phyloP scores from a whole-genome alignment of 1,139 yeast species.

The Hansenula lynferdii region DNA sequence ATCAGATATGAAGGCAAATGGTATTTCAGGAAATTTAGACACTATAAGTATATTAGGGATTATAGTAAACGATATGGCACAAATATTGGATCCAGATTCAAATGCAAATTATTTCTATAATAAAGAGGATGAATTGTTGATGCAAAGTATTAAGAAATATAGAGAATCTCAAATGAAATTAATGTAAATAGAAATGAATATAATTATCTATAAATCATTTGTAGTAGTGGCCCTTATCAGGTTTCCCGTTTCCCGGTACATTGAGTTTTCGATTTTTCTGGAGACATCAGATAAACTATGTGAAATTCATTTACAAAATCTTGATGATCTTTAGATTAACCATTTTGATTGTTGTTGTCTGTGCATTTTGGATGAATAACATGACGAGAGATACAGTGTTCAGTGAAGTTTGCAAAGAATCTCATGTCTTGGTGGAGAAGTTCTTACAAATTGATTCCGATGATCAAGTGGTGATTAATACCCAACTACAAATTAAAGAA shows the following conservation, averaged over 20 bases:
- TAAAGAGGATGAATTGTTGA: slow-evolving; percentile 10
- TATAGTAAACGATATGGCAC: slow-evolving; percentile 10
- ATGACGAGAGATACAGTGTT: neutral
- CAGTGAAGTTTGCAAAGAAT: slow-evolving; percentile 9
- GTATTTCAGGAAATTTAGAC: slow-evolving; percentile 31
- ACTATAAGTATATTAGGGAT: slow-evolving; percentile 28
- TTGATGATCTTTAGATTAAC: neutral
- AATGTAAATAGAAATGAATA: too few relatives aligned
- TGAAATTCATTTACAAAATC: too few relatives aligned
- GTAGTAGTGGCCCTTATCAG: too few relatives aligned
- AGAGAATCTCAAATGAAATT: too few relatives aligned
- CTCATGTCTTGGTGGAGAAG: slow-evolving; percentile 11
- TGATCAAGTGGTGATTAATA: slow-evolving; percentile 7
- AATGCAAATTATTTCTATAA: slow-evolving; percentile 16
- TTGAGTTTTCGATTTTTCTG: too few relatives aligned
- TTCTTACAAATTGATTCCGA: slow-evolving; percentile 14
- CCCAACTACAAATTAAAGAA: slow-evolving; percentile 27
- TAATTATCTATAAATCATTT: too few relatives aligned
- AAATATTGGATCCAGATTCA: slow-evolving; percentile 15
- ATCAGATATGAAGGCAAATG: slow-evolving; percentile 38
- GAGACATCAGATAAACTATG: too few relatives aligned
- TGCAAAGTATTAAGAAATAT: neutral
- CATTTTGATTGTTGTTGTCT: neutral
- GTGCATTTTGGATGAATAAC: neutral
- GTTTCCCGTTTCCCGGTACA: too few relatives aligned